A percentile compares a stretch with the other conserved stretches of the same genome.
These are phyloP conservation scores for Epichloe gansuensis DNA, from an alignment of 2,329 filamentous ascomycete genomes.

Conservation along the genomic window DNA sequence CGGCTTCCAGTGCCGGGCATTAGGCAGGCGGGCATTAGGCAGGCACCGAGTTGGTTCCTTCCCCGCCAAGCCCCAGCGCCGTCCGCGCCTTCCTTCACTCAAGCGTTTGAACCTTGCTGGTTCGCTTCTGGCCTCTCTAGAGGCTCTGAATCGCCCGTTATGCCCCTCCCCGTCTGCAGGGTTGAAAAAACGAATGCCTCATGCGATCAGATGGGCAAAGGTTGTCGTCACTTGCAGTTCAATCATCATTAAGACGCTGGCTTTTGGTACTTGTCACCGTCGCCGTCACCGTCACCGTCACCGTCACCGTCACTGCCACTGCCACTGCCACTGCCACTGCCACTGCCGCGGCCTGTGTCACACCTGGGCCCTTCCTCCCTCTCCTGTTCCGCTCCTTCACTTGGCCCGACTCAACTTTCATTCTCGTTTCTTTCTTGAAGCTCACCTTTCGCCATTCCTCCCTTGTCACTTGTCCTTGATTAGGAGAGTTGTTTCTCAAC, in stretches of 20 bases:
- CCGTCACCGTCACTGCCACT: not conserved
- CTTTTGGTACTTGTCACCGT: not conserved
- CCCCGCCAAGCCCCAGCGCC: not conserved
- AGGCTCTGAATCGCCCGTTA: not conserved
- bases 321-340: not conserved
- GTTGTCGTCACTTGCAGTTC: not conserved
- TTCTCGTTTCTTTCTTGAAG: not conserved
- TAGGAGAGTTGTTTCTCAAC: not conserved
- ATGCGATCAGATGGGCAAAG: constrained; percentile 5
- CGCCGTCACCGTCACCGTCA: not conserved
- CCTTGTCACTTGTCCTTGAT: not conserved
- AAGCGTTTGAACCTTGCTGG: not conserved
- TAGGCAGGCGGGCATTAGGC: not conserved
- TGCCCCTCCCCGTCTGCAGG: not conserved
- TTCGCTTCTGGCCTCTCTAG: not conserved
- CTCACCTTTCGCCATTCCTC: not conserved
- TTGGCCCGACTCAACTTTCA: not conserved
- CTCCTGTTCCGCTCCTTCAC: not conserved
- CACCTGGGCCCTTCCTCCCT: not conserved
- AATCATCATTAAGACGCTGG: not conserved
- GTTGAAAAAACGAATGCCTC: constrained; percentile 6
- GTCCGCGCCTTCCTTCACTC: not conserved
- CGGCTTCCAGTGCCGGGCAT: not conserved
- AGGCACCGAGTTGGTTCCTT: not conserved
- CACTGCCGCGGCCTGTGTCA: not conserved